These are phyloP conservation scores for Globisporangium cystogenes DNA, from an alignment of 352 stramenopile species.

Conservation along the genomic window DNA sequence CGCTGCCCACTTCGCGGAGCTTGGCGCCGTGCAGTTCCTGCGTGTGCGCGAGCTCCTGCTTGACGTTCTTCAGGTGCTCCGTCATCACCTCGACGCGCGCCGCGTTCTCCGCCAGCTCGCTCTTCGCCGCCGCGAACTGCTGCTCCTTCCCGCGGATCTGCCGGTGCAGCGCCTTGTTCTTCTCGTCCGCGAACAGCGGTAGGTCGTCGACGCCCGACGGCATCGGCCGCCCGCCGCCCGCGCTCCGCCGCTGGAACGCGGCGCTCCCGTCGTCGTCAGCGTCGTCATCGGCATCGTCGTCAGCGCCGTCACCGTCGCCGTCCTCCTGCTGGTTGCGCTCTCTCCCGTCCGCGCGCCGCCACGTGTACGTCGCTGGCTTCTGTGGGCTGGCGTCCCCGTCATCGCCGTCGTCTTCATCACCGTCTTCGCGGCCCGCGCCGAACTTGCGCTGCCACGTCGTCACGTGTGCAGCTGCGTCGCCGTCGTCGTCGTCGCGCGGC, in stretches of 20 bases:
- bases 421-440: slow-evolving; percentile 1
- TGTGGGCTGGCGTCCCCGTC: slow-evolving; percentile 12
- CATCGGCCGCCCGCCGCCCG: slow-evolving; percentile 21
- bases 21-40: slow-evolving; percentile 92
- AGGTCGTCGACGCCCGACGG: slow-evolving; percentile 85
- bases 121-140: slow-evolving; percentile 48
- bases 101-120: slow-evolving; percentile 71
- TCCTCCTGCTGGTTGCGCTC: slow-evolving; percentile 19
- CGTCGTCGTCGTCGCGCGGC: not conserved
- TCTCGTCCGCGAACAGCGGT: slow-evolving; percentile 84
- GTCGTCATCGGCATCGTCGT: slow-evolving; percentile 24
- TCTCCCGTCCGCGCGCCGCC: slow-evolving; percentile 53
- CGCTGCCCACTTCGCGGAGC: slow-evolving; percentile 89
- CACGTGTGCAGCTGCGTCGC: slow-evolving; percentile 6
- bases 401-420: slow-evolving; percentile 13
- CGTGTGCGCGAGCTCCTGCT: slow-evolving; percentile 93
- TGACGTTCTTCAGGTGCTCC: slow-evolving; percentile 95
- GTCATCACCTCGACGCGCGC: slow-evolving; percentile 93
- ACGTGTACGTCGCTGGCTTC: slow-evolving; percentile 36
- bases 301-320: slow-evolving; percentile 20
- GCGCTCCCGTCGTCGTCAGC: slow-evolving; percentile 15
- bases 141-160: slow-evolving; percentile 81
- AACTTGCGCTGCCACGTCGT: slow-evolving; percentile 7
- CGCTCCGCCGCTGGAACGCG: not conserved
- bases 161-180: slow-evolving; percentile 79